Percentiles rank a stretch among this genome's conserved stretches.
Conservation (phyloP, 2,329 filamentous ascomycete genomes). For the Scytalidium lignicola region DNA sequence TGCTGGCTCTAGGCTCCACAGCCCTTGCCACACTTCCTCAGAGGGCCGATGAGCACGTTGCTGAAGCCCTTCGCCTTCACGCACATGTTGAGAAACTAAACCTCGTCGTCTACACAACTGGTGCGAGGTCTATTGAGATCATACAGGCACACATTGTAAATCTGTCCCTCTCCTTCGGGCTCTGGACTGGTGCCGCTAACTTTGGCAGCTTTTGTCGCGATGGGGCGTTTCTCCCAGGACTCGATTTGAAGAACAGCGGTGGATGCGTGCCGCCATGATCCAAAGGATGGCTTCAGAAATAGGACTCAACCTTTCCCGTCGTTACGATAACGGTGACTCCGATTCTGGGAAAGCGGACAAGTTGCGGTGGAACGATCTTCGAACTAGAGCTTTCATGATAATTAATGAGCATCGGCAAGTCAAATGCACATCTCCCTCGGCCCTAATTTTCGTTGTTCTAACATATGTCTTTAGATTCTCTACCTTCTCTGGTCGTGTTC, state of each 20-base stretch:
- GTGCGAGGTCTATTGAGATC: constrained; percentile 5
- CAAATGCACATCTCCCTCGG: too few species aligned
- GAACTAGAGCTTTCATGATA: constrained; percentile 5
- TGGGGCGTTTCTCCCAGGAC: neutral
- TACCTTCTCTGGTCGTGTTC: constrained; percentile 1
- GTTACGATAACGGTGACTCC: neutral
- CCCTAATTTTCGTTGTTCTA: too few species aligned
- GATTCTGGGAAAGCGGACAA: neutral
- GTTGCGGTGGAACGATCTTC: constrained; percentile 4
- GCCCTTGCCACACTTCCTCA: constrained; percentile 1
- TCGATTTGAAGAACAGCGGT: constrained; percentile 4
- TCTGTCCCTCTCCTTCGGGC: constrained; percentile 49
- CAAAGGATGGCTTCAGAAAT: constrained; percentile 5
- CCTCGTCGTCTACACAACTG: constrained; percentile 3
- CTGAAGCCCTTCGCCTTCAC: constrained; percentile 5
- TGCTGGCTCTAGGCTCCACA: constrained; percentile 4
- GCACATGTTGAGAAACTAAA: constrained; percentile 5
- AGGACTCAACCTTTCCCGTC: constrained; percentile 2
- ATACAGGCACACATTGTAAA: constrained; percentile 6
- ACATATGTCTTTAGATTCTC: neutral
- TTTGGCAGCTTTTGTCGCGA: constrained; percentile 58
- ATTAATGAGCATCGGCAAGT: constrained; percentile 4
- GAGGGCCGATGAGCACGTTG: constrained; percentile 1
- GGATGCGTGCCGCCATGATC: constrained; percentile 5
- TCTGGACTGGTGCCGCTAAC: constrained; percentile 69